These are phyloP conservation scores for Kandelia obovata DNA, from an alignment of 345 rosid genomes.

Conservation along the genomic window DNA sequence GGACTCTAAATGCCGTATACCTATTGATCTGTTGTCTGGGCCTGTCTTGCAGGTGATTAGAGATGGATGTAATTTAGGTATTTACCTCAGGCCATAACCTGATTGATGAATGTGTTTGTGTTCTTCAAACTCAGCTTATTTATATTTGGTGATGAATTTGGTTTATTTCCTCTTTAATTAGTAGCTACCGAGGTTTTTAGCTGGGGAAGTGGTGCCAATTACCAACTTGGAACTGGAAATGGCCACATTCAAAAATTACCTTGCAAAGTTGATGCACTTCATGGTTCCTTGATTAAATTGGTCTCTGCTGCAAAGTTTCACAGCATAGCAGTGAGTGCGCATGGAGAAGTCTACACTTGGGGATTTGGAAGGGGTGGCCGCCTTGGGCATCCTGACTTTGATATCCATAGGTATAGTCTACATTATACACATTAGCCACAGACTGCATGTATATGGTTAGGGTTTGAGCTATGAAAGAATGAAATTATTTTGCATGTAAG, in stretches of 20 bases:
- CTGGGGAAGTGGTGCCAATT: conserved; percentile 98
- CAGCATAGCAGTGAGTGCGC: conserved; percentile 70
- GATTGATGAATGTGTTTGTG: conserved; percentile 15
- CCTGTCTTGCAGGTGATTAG: conserved; percentile 71
- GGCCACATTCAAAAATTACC: conserved; percentile 85
- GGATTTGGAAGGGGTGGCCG: conserved; percentile 99
- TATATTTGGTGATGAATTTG: conserved; percentile 10
- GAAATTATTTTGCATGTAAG: background rate
- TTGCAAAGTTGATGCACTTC: conserved; percentile 87
- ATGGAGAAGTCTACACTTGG: conserved; percentile 91
- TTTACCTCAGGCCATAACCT: conserved; percentile 16
- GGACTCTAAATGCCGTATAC: conserved; percentile 72
- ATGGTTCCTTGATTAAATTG: conserved; percentile 58
- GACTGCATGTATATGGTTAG: background rate
- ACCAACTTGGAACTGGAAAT: conserved; percentile 96
- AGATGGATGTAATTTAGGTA: conserved; percentile 51
- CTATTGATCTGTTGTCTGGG: conserved; percentile 86
- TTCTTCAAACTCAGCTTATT: conserved; percentile 9
- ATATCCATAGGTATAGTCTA: conserved; percentile 76
- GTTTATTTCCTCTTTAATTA: conserved; percentile 27
- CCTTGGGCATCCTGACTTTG: conserved; percentile 99
- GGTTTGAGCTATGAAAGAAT: background rate
- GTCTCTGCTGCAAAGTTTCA: conserved; percentile 95
- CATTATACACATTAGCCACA: background rate
- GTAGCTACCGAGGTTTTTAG: conserved; percentile 89